A percentile compares a stretch with the other conserved stretches of the same genome.
Evolutionary conservation across 2,329 filamentous ascomycete genomes (phyloP).

Genomic region (Macrophomina tecta): DNA sequence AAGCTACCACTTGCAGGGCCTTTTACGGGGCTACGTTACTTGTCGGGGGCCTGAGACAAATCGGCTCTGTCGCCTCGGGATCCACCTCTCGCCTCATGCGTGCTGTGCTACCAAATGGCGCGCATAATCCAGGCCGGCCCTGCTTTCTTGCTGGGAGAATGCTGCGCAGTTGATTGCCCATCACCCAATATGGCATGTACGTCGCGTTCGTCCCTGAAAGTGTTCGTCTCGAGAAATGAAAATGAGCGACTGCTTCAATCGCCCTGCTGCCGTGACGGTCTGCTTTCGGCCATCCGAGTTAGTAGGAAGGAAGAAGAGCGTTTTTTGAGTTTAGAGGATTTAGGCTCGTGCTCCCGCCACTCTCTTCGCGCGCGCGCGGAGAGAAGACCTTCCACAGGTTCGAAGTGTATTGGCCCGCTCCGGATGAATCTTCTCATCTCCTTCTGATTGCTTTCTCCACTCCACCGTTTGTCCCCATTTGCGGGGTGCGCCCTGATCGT

Average conservation of each 20-base stretch:
- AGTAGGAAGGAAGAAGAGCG: not conserved
- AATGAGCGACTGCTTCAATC: not conserved
- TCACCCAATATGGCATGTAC: not conserved
- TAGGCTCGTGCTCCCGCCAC: not conserved
- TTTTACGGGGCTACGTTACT: not conserved
- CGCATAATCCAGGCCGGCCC: not conserved
- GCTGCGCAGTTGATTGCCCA: not conserved
- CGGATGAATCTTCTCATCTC: not conserved
- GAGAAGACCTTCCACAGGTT: not conserved
- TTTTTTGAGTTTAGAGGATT: not conserved
- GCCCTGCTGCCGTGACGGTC: not conserved
- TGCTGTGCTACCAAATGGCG: not conserved
- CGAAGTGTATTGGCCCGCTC: not conserved
- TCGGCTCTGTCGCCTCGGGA: not conserved
- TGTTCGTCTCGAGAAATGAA: not conserved
- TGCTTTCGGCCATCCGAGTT: too few relatives aligned
- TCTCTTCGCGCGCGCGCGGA: not conserved
- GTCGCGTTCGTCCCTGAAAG: not conserved
- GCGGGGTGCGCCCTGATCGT: not conserved
- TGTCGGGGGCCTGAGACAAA: not conserved
- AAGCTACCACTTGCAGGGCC: not conserved
- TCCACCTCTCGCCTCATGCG: not conserved
- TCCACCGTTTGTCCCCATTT: not conserved
- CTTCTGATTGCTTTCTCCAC: too few relatives aligned
- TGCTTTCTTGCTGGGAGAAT: not conserved